Base-by-base conservation (phyloP, 176 grass and related monocot genomes). In the Dendrocalamus sinicus region DNA sequence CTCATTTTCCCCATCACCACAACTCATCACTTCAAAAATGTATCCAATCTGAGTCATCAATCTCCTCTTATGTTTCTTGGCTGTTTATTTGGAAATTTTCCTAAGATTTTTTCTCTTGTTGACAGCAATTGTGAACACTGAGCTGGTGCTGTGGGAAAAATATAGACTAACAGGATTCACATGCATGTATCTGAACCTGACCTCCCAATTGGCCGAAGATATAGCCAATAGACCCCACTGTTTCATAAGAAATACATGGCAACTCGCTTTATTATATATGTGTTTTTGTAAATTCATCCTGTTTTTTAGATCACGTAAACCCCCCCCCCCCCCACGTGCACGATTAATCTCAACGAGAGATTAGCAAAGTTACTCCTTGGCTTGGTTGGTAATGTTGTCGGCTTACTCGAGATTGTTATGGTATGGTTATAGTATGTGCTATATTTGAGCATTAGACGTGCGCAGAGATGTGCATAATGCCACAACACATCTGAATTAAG, bases 401-500 rank as follows among this genome's bases (percentile, higher is more conserved):
- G 58, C 58, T 60, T 24, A 60, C 58, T 60, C 0, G 4, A 60
- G 58, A 23, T 72, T 72, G 11, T 72, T 39, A 72, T 47, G 17
- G 41, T 26, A 72, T 48, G 12, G 41, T 20, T 50, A 37, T 14
- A 83, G 26, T 32, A 35, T 24, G 28, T 3, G 55, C 7, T 23
- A 57, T 75, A 26, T 85, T 67, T 77, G n/a, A 76, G 40, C 20
- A 28, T 60, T 45, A 46, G 23, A 59, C 22, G 19, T 32, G 52
- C 3, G n/a, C 2, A 20, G 3, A 70, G 67, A 23, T 26, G 7
- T 39, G 17, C 43, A 24, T 65, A 40, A 37, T 41, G 44, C 26
- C 44, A 74, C 15, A 62, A 48, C 59, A 9, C n/a, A 48, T 83
- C 16, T 62, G 24, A 73, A 61, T 62, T 37, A 83, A 62, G 26